Percentiles rank a stretch among this genome's conserved stretches.
Conservation (phyloP, 257 asterid species). For the Eucommia ulmoides region DNA sequence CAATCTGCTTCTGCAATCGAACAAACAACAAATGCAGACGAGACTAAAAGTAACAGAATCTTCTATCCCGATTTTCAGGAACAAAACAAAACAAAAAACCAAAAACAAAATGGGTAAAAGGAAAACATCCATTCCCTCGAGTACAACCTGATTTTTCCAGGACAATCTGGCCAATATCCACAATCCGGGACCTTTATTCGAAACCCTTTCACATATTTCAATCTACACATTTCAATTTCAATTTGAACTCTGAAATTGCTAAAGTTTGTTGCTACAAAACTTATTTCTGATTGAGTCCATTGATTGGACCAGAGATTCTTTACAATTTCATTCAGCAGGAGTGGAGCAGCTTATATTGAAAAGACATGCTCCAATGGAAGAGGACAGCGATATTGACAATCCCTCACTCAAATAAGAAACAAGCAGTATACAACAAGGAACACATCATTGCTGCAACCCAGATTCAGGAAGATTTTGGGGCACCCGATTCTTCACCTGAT, state of each 20-base stretch:
- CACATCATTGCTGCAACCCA: slow-evolving; percentile 16
- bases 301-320: not conserved
- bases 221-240: no score
- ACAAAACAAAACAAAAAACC: not conserved
- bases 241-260: no score
- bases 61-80: not conserved
- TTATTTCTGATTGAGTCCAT: no score
- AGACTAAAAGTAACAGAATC: not conserved
- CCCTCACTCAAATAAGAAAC: not conserved
- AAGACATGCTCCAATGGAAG: not conserved
- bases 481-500: slow-evolving; percentile 30
- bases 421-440: not conserved
- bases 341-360: not conserved
- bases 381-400: not conserved
- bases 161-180: no score
- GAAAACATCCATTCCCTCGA: no score
- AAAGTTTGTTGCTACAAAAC: no score
- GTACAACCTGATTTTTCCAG: no score
- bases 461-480: slow-evolving; percentile 12
- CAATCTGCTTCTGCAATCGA: not conserved
- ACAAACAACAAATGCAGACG: not conserved
- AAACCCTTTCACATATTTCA: no score
- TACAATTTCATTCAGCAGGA: not conserved
- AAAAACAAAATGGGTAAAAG: not conserved
- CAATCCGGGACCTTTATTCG: no score